Evolutionary conservation across 1,284 basidiomycete species (phyloP).

Genomic region (Ceratobasidium sp.): DNA sequence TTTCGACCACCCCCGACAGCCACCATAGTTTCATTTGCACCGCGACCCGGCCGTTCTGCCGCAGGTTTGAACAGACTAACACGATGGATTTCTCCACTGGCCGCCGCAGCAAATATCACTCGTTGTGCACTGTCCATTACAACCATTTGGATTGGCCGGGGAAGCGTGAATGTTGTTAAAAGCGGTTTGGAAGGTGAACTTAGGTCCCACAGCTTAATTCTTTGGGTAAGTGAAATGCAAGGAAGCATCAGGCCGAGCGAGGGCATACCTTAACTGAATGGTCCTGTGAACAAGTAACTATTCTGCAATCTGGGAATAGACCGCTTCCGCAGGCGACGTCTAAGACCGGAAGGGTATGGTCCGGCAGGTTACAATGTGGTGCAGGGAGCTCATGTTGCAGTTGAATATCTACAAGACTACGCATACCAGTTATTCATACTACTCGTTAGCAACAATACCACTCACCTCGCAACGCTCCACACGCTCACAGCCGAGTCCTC

Average conservation of each 20-base stretch:
- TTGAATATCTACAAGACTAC: constrained; percentile 70
- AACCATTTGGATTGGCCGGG: constrained; percentile 73
- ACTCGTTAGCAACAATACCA: constrained; percentile 49
- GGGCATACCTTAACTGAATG: constrained; percentile 86
- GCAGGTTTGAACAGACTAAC: constrained; percentile 80
- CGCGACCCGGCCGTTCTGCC: constrained; percentile 60
- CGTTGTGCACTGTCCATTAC: constrained; percentile 88
- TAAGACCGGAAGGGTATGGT: constrained; percentile 91
- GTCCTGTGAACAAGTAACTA: constrained; percentile 87
- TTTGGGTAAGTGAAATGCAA: constrained; percentile 44
- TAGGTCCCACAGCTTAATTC: constrained; percentile 80
- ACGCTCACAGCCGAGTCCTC: constrained; percentile 90
- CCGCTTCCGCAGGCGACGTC: constrained; percentile 84
- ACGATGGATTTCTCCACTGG: constrained; percentile 77
- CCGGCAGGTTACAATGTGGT: constrained; percentile 83
- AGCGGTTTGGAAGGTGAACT: constrained; percentile 69
- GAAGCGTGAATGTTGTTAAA: constrained; percentile 87
- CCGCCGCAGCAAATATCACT: constrained; percentile 83
- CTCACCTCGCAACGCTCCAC: constrained; percentile 87
- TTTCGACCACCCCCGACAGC: constrained; percentile 80
- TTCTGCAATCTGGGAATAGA: constrained; percentile 76
- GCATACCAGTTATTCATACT: constrained; percentile 31
- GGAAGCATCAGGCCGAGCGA: constrained; percentile 31
- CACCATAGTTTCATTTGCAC: constrained; percentile 57
- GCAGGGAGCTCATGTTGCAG: constrained; percentile 74